Evolutionary conservation across 1,139 yeast genomes (phyloP), one percentile per base, ranked within the genome.

Genomic region (Suhomyces wounanorum): DNA sequence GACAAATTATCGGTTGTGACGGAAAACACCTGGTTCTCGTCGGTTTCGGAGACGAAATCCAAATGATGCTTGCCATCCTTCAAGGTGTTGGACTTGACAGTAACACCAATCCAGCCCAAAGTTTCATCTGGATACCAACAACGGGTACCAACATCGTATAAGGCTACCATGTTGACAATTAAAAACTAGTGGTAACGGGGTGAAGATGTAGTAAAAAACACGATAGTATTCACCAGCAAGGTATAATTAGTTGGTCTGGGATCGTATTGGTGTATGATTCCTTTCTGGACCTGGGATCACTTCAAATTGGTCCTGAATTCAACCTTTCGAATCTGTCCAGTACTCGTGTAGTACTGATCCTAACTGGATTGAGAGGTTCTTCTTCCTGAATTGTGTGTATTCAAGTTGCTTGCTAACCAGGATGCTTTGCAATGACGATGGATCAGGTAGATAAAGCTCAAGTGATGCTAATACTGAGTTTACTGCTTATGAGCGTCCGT

Each of bases 71-170:
- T 84, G 49, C 76, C 80, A 53, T 78, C 78, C n/a, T 74, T 68
- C 45, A 77, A 68, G 18, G 73, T 73, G 59, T 80, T 79, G 50
- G 82, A 75, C 52, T 80, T 76, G 45, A 94, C 90, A 54, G 85
- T 87, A 46, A 91, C 95, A 41, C 97, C 96, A 41, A 91, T 77
- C 97, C 98, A 94, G 35, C 98, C 99, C 60, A 83, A 81, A 51
- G 80, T 78, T 55, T 86, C 90, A 68, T 89, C 95, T 33, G 96
- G 97, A 62, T 88, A 85, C 99, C 99, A 94, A 74, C 98, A 92
- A 63, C 96, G 92, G 68, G 85, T 81, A 44, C 77, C 79, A 30
- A 67, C 69, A 45, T 69, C 74, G 48, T 69, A 69, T 39, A 63
- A 54, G 26, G 71, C 61, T 23, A 63, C 69, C 70, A 67, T 67